Percentiles rank a stretch among this genome's conserved stretches.
Evolutionary conservation across 768 basidiomycete genomes (phyloP).

Genomic region (Russula griseocarnosa): DNA sequence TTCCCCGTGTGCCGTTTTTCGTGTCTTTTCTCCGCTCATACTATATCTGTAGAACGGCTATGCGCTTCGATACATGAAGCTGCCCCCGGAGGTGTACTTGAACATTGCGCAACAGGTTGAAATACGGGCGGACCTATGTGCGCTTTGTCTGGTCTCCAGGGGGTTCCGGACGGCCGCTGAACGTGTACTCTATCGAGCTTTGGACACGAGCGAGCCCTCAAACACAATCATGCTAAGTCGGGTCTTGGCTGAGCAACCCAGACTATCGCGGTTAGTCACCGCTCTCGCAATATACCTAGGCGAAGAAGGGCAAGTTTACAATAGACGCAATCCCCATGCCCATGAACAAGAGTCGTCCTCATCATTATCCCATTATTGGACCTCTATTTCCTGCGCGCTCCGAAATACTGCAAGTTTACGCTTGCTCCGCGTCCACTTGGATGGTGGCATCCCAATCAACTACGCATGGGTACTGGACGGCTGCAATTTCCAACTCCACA

Average conservation of each 20-base stretch:
- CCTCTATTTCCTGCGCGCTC: constrained; percentile 47
- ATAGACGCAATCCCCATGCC: constrained; percentile 26
- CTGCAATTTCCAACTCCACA: constrained; percentile 51
- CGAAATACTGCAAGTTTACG: constrained; percentile 45
- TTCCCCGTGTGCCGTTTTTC: background rate
- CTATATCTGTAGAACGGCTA: constrained; percentile 9
- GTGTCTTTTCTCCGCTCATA: background rate
- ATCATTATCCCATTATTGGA: constrained; percentile 47
- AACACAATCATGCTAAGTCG: constrained; percentile 45
- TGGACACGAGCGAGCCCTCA: constrained; percentile 43
- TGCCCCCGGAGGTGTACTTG: constrained; percentile 56
- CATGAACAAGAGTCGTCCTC: constrained; percentile 28
- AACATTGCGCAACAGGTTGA: constrained; percentile 52
- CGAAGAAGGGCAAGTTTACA: constrained; percentile 30
- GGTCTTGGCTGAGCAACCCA: constrained; percentile 44
- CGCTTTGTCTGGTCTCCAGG: constrained; percentile 56
- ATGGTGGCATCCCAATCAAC: constrained; percentile 31
- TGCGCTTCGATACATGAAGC: constrained; percentile 43
- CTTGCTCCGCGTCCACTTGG: constrained; percentile 49
- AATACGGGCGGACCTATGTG: constrained; percentile 51
- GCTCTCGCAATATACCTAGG: constrained; percentile 50
- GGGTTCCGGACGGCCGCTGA: constrained; percentile 53
- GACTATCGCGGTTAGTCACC: constrained; percentile 50
- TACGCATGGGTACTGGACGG: constrained; percentile 40
- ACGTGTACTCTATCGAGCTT: constrained; percentile 55